These are phyloP conservation scores for Gilbertella persicaria DNA, from an alignment of 371 early-diverging fungal genomes.

Conservation along the genomic window DNA sequence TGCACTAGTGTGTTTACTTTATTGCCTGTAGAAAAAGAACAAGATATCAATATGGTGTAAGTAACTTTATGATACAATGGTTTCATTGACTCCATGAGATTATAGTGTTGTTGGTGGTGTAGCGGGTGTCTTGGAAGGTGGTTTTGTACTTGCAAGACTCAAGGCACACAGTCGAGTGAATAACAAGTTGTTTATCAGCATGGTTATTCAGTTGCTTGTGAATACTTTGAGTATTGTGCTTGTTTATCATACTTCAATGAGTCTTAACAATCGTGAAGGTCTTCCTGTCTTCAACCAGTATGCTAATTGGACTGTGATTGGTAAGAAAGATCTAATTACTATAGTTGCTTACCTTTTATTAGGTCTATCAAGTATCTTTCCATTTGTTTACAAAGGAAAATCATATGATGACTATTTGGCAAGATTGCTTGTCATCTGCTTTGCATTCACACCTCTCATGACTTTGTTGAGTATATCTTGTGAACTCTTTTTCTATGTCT, in stretches of 20 bases:
- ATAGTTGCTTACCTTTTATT: constrained; percentile 6
- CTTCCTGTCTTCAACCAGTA: constrained; percentile 72
- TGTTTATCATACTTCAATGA: constrained; percentile 55
- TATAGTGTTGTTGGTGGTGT: constrained; percentile 30
- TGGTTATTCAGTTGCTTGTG: constrained; percentile 28
- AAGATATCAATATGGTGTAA: constrained; percentile 75
- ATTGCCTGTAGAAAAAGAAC: constrained; percentile 85
- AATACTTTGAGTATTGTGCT: constrained; percentile 39
- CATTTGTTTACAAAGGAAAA: constrained; percentile 64
- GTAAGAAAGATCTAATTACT: constrained; percentile 34
- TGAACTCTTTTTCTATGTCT: constrained; percentile 88
- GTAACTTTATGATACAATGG: constrained; percentile 8
- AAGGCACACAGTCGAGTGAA: constrained; percentile 7
- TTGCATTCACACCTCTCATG: constrained; percentile 89
- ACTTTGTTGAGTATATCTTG: constrained; percentile 86
- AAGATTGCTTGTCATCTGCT: constrained; percentile 77
- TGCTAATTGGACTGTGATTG: constrained; percentile 69
- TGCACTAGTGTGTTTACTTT: constrained; percentile 81
- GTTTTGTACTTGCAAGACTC: constrained; percentile 5
- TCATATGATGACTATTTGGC: constrained; percentile 74
- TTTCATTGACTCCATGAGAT: not conserved
- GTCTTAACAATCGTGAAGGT: constrained; percentile 60
- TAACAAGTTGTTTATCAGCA: not conserved
- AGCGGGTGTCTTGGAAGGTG: constrained; percentile 8
- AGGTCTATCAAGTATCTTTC: constrained; percentile 60